Evolutionary conservation across 306 rosid species (phyloP), one percentile per base, ranked within the genome.

Genomic region (Begonia masoniana): DNA sequence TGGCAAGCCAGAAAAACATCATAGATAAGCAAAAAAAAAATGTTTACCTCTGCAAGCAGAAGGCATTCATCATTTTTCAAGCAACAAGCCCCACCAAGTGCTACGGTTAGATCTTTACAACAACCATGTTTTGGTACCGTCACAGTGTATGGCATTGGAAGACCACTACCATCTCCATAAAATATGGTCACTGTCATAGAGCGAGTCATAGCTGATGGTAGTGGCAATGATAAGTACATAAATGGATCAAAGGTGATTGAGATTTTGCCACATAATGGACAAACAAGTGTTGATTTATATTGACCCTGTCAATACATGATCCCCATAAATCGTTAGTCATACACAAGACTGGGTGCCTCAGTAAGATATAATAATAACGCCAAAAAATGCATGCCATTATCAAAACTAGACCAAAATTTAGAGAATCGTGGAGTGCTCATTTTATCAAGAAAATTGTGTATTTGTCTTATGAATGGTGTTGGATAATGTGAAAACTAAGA

Each of bases 191-290:
- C 84, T 11, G 82, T 77, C 93, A 92, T 78, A 14, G 73, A 69
- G 56, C 96, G 86, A 26, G 78, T 86, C 59, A 76, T 86, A 41
- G 87, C 82, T 47, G 99, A 92, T 78, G 99, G 96, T 19, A 92
- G 73, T 39, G 99, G 99, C 78, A 92, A 51, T 47, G 99, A 92
- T 54, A 92, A 76, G 76, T 92, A 92, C 99, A 92, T 92, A 76
- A 92, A 92, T 31, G 99, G 99, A 61, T 92, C 99, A 43, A 92
- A 86, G 59, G 99, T 92, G 75, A 92, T 83, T 52, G 96, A 92
- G 73, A 92, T 74, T 82, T 92, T 92, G 64, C 75, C 59, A 66
- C 99, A 92, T 16, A 47, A 71, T 19, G 99, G 99, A 75, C 99
- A 92, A 65, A 92, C 96, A 81, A 92, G 72, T 5, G 96, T 92